Evolutionary conservation across 495 filamentous ascomycete genomes (phyloP), one percentile per base, ranked within the genome.

Genomic region (Physcia stellaris): DNA sequence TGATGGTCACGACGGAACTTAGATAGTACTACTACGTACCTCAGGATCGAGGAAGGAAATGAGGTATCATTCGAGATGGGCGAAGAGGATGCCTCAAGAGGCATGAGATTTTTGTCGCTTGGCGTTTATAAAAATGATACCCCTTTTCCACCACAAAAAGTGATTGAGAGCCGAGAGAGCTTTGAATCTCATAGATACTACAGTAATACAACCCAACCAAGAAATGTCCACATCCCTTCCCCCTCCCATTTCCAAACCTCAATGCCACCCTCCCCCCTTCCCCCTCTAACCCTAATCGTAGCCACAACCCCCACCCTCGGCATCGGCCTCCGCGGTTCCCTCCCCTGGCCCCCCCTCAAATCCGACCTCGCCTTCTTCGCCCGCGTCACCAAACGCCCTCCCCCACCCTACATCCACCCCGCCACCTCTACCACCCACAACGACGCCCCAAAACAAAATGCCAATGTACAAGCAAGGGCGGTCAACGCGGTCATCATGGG

Each of bases 361-460:
- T 63, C 74, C 26, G 90, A 98, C 61, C 92, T 98, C 83, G 73
- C 69, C 26, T 94, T 94, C 61, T 98, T 98, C 53, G 83, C 85
- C 16, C 78, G 87, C 35, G 79, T 90, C 5, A 95, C 90, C 3
- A 83, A 83, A 42, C 79, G 84, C 10, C 39, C 65, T 35, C 30
- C 53, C n/a, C 33, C 32, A 18, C 15, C 42, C 32, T 15, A 15
- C 40, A 0, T 18, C 37, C 24, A 15, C 18, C 35, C 32, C 16
- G n/a, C 41, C 17, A 13, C 31, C 35, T 32, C 13, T 18, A 18
- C 13, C 15, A 20, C 13, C 17, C 13, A 18, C 34, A 19, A 23
- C 49, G 30, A 13, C 45, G n/a, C 45, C 49, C 19, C 7, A 17
- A 12, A 11, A 6, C 9, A 29, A 12, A 10, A 10, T 9, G 11